Evolutionary conservation across 495 filamentous ascomycete genomes (phyloP).

Genomic region (Amorphotheca resinae): DNA sequence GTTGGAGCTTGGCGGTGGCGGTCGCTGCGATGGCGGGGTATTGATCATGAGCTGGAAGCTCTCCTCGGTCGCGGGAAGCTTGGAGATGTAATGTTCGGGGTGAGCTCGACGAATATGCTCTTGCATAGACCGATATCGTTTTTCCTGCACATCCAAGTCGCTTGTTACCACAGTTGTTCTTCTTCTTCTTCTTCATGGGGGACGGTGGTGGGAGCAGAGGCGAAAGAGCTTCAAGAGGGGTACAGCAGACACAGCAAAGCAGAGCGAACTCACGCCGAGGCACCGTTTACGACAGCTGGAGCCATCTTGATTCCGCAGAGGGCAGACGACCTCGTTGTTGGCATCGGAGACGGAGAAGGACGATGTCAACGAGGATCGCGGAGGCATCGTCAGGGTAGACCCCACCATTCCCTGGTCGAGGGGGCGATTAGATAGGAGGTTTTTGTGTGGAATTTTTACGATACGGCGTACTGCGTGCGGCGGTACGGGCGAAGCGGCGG

Average conservation of each 20-base stretch:
- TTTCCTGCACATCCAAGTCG: conserved; percentile 51
- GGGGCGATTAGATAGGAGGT: conserved; percentile 12
- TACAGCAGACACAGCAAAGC: conserved; percentile 16
- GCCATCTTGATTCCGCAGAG: conserved; percentile 89
- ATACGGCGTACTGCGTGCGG: too few relatives aligned
- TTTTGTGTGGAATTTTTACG: too few relatives aligned
- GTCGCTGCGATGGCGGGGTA: conserved; percentile 72
- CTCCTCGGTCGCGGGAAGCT: conserved; percentile 97
- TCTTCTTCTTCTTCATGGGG: too few relatives aligned
- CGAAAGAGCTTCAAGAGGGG: conserved; percentile 11
- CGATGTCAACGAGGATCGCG: conserved; percentile 71
- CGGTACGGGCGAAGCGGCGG: too few relatives aligned
- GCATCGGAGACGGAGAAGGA: conserved; percentile 87
- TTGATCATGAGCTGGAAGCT: conserved; percentile 95
- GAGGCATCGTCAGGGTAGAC: conserved; percentile 64
- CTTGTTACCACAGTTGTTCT: conserved; percentile 22
- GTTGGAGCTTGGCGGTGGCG: conserved; percentile 36
- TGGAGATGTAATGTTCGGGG: conserved; percentile 94
- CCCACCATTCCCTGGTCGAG: conserved; percentile 34
- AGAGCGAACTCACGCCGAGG: conserved; percentile 67
- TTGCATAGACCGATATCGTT: conserved; percentile 97
- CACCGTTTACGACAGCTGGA: conserved; percentile 97
- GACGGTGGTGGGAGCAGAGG: conserved; percentile 3
- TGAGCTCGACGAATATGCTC: conserved; percentile 97
- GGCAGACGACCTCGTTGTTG: conserved; percentile 94